Evolutionary conservation across 768 basidiomycete species (phyloP), one percentile per base, ranked within the genome.

Genomic region (Rhizopogon sp.): DNA sequence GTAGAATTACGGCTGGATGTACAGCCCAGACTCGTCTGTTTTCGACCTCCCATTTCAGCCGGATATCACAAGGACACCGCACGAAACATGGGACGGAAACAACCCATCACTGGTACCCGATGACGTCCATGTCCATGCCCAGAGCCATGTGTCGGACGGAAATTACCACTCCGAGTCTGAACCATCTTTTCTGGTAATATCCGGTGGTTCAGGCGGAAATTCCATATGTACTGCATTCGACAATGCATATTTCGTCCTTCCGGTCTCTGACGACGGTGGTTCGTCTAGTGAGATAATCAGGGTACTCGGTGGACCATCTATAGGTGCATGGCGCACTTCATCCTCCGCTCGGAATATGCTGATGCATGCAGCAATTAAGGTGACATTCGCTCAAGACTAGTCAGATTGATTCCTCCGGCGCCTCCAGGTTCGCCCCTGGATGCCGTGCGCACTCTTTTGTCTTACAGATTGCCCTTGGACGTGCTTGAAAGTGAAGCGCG

Each of bases 201-300:
- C 92, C 49, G 94, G 94, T 0, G 94, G 94, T n/a, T 93, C 93
- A 35, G 94, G 94, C 41, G 92, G 93, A 47, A 98, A 98, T 66
- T 80, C 89, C 20, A 88, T 98, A 60, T 93, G 91, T 60, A 76
- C 88, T 40, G 91, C 93, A 3, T 97, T 98, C 65, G 79, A 78
- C 3, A 64, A 76, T 57, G 85, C 89, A 22, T 87, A 83, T 64
- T 93, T 94, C 64, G 85, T 94, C 25, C 76, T 98, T 35, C 95
- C 95, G 5, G 91, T 98, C 33, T 95, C 93, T 6, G 95, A 98
- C 66, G 93, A 98, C 67, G 95, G 95, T 1, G 95, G 95, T 43
- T 93, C 91, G 3, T 96, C 93, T 2, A 90, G 90, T 60, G 94
- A 97, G 75, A 96, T 96, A 51, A 90, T 94, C 50, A 84, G 94